Conservation (phyloP, 805 yeast species). For the Lachancea mirantina region DNA sequence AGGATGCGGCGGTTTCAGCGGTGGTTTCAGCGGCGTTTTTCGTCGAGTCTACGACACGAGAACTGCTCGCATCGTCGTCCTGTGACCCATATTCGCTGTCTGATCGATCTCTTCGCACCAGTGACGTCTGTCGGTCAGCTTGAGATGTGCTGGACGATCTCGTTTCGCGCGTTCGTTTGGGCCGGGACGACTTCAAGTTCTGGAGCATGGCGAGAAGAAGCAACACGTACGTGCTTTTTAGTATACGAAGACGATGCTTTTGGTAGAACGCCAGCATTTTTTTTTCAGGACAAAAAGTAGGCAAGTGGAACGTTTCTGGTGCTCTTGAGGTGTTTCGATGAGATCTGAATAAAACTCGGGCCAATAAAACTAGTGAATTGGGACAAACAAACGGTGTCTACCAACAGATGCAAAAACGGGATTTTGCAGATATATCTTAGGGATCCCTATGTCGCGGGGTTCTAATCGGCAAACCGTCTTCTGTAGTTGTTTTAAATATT, state of each 20-base stretch:
- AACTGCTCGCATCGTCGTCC: not conserved
- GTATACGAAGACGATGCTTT: conserved; percentile 23
- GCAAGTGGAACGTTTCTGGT: not conserved
- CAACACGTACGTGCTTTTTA: conserved; percentile 25
- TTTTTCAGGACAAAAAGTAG: not conserved
- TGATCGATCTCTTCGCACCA: not conserved
- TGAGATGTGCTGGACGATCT: conserved; percentile 1
- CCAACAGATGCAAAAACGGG: too few species aligned
- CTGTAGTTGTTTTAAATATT: too few species aligned
- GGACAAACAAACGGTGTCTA: too few species aligned
- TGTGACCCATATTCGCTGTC: conserved; percentile 5
- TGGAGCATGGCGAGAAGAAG: conserved; percentile 20
- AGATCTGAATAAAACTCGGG: too few species aligned
- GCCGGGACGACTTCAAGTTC: conserved; percentile 5
- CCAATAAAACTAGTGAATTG: too few species aligned
- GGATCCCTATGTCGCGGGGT: too few species aligned
- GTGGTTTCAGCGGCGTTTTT: too few species aligned
- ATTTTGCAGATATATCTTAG: too few species aligned
- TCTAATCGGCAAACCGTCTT: too few species aligned
- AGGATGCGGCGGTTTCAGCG: not conserved
- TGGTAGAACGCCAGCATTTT: conserved; percentile 16
- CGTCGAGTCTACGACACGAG: not conserved
- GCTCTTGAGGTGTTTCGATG: not conserved
- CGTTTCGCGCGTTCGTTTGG: conserved; percentile 1
- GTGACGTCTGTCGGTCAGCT: conserved; percentile 3